Base-by-base conservation (phyloP, 768 basidiomycete species). In the Boletus barrowsii region DNA sequence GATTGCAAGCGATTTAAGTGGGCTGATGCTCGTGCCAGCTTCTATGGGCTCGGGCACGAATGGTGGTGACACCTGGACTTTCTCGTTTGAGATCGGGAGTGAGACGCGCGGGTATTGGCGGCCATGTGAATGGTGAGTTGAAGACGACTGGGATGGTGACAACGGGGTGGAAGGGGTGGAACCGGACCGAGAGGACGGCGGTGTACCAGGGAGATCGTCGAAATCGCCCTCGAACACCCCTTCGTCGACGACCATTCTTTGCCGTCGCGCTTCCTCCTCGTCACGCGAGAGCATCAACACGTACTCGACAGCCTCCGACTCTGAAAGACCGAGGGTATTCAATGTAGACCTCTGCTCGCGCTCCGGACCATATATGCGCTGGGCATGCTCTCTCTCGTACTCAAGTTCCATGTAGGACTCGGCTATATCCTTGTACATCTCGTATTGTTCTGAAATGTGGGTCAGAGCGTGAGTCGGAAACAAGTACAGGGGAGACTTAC, bases 231-330 rank as follows among this genome's bases (percentile, higher is more conserved):
- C 79, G 55, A 84, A 85, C 4, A 83, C 76, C 4, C 80, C 84
- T 49, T 84, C 80, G 18, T 82, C 81, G 7, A 66, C n/a, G 5
- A 54, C 33, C 35, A n/a, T 22, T 39, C 37, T 24, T 52, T 55
- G 48, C 54, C 53, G 54, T 50, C 60, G 49, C 36, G 53, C 51
- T 51, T 49, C 68, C 39, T 81, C 83, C 65, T 92, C 88, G 43
- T 93, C 91, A 10, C 87, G 83, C 57, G 89, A 92, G 58, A 93
- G 78, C 89, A 93, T 93, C 43, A 93, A 67, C 0, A 84, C 78
- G 60, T 93, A 93, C 62, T 90, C 87, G 26, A 93, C 72, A 1
- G 86, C 88, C 62, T 90, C 90, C 2, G 70, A 69, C 61, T 93
- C 90, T 53, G 77, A 83, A 39, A 93, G 70, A 3, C 91, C 90